Base-by-base conservation (phyloP, 352 stramenopile species). In the Phytophthora crassamura region DNA sequence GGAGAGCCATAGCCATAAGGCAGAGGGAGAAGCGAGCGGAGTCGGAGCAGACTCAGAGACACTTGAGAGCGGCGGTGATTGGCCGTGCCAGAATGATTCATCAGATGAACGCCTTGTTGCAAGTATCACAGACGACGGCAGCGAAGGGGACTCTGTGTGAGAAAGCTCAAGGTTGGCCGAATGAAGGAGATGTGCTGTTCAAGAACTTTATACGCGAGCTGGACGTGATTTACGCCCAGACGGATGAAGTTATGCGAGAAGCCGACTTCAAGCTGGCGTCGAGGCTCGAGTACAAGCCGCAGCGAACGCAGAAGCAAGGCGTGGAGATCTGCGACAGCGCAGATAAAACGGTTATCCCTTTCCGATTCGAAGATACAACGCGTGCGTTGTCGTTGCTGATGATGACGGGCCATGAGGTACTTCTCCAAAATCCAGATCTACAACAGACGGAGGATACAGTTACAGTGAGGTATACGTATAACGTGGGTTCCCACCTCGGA, bases 371-470 rank as follows among this genome's bases (percentile, higher is more conserved):
- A 38, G 28, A 67, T 12, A 65, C 60, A 12, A 45, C 45, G 20
- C 48, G 40, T 3, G 60, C 54, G 1, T 20, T 74, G 8, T 67
- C 53, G 15, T 50, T 49, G 38, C 18, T 67, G 6, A 67, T 74
- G 47, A 25, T 70, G 28, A 46, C 53, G 22, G 32, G 64, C 7
- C 25, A 40, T 3, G 33, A 58, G 14, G 34, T 46, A 12, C 46
- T 55, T 16, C 51, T 46, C n/a, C 22, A 47, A 10, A 67, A 64
- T 34, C 36, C 50, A 32, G 22, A 43, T 1, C 7, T 51, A 2
- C 35, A 36, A 25, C 52, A 69, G 5, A 58, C 54, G 14, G 43
- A 64, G 1, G 55, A 78, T 63, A 76, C 57, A 7, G 53, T 64
- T 22, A 66, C 64, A 0, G 48, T 59, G 18, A 77, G 69, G 45